phyloP scores from a whole-genome alignment of 2,329 filamentous ascomycete genomes.

The Sporothrix globosa region DNA sequence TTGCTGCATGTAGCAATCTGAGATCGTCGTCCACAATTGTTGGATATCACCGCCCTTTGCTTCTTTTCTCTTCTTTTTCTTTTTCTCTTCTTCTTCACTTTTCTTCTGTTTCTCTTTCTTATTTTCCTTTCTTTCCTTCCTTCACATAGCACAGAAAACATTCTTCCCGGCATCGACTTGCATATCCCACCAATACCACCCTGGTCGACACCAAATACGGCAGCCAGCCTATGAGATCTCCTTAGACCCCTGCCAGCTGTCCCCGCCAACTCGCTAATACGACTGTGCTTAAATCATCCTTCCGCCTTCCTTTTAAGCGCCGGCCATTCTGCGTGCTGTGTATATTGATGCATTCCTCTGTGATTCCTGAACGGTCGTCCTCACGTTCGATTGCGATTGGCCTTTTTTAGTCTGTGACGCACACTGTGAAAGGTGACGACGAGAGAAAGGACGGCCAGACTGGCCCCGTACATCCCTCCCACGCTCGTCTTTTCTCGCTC shows the following conservation, averaged over 20 bases:
- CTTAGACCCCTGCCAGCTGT: constrained; percentile 3
- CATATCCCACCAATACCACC: neutral
- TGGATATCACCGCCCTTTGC: neutral
- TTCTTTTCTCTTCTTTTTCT: neutral
- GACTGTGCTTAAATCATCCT: neutral
- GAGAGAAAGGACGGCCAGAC: constrained; percentile 1
- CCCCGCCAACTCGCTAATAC: constrained; percentile 1
- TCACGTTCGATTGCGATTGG: neutral
- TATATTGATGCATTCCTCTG: neutral
- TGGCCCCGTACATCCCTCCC: neutral
- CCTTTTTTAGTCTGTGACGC: neutral
- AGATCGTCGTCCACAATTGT: neutral
- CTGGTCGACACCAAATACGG: constrained; percentile 3
- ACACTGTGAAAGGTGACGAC: constrained; percentile 1
- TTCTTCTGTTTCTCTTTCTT: neutral
- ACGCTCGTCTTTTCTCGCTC: neutral
- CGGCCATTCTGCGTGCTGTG: neutral
- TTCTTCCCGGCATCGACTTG: neutral
- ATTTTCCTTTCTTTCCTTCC: neutral
- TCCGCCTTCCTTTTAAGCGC: neutral
- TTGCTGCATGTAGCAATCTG: neutral
- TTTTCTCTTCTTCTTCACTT: neutral
- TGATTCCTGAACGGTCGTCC: neutral
- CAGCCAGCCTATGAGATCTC: constrained; percentile 14
- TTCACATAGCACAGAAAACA: neutral